Evolutionary conservation across 495 filamentous ascomycete genomes (phyloP), one percentile per base, ranked within the genome.

Genomic region (Daldinia decipiens): DNA sequence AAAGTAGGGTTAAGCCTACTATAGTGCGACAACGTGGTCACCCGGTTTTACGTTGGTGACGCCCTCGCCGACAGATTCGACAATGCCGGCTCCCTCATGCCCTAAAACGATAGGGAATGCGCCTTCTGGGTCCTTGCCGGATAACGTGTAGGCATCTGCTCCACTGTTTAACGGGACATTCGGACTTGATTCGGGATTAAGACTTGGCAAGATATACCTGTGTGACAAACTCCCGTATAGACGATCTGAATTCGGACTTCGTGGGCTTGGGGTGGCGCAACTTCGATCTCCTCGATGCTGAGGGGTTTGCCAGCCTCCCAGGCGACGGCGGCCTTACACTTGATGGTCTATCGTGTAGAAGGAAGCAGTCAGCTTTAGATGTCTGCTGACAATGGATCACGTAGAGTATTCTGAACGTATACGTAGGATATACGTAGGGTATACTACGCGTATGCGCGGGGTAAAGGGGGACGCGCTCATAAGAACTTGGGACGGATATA

Each of bases 211-310:
- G 27, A 72, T 82, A 73, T 81, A 97, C 93, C 93, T 74, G 95
- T 99, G 82, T 99, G 95, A 84, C 95, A 99, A 76, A 99, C 94
- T 79, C 95, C 95, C 39, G 95, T 99, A 85, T 97, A 97, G 81
- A 92, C 86, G 77, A 99, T 92, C 84, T 98, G 82, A 76, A 99
- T 97, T 65, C 95, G 93, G 68, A 99, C 96, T 82, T 99, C 95
- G 81, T 96, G 89, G 47, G 95, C 95, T 79, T 87, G 89, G n/a
- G 95, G 95, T 40, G 96, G 92, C 39, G 85, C 87, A 58, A 99
- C 95, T 83, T 99, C 93, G 75, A 99, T 87, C 68, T 94, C 91
- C 82, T 99, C 95, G 65, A 97, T 84, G 71, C 86, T 90, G 60
- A 99, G 86, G 75, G 93, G 91, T 82, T 97, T 90, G 71, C 90